phyloP scores from a whole-genome alignment of 2,329 filamentous ascomycete genomes.

The Fusarium torreyae region DNA sequence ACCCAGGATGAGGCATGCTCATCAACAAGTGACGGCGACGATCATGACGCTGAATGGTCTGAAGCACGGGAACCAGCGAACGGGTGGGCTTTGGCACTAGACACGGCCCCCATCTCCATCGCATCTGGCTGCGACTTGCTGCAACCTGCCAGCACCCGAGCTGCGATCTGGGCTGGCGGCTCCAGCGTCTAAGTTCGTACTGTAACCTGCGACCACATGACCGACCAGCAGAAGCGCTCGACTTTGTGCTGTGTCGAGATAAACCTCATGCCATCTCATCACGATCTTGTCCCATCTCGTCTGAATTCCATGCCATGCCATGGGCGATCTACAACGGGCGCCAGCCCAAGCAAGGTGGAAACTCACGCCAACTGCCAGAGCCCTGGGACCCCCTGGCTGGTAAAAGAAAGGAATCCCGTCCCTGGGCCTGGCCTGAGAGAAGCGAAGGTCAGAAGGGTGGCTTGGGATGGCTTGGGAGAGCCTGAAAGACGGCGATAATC shows the following conservation, averaged over 20 bases:
- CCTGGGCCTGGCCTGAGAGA: constrained; percentile 18
- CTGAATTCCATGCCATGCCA: constrained; percentile 45
- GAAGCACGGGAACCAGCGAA: constrained; percentile 45
- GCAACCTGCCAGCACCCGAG: constrained; percentile 24
- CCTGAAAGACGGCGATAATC: constrained; percentile 18
- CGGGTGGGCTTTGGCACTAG: constrained; percentile 46
- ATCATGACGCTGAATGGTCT: constrained; percentile 47
- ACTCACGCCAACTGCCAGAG: constrained; percentile 39
- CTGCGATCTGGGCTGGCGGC: constrained; percentile 34
- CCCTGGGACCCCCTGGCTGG: constrained; percentile 38
- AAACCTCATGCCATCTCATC: constrained; percentile 40
- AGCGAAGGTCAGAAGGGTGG: constrained; percentile 30
- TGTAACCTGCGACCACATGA: constrained; percentile 38
- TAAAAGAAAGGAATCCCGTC: constrained; percentile 19
- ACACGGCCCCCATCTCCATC: constrained; percentile 37
- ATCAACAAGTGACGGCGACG: constrained; percentile 40
- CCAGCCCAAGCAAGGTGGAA: constrained; percentile 38
- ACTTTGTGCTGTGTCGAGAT: constrained; percentile 7
- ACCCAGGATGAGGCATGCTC: constrained; percentile 43
- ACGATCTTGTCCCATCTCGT: constrained; percentile 39
- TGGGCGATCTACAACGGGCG: constrained; percentile 44
- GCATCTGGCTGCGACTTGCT: constrained; percentile 35
- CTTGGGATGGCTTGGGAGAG: constrained; percentile 32
- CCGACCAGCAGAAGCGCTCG: constrained; percentile 41
- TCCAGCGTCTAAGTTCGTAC: constrained; percentile 37